These are phyloP conservation scores for Trichoderma pleuroti DNA, from an alignment of 2,329 filamentous ascomycete species.

Conservation along the genomic window DNA sequence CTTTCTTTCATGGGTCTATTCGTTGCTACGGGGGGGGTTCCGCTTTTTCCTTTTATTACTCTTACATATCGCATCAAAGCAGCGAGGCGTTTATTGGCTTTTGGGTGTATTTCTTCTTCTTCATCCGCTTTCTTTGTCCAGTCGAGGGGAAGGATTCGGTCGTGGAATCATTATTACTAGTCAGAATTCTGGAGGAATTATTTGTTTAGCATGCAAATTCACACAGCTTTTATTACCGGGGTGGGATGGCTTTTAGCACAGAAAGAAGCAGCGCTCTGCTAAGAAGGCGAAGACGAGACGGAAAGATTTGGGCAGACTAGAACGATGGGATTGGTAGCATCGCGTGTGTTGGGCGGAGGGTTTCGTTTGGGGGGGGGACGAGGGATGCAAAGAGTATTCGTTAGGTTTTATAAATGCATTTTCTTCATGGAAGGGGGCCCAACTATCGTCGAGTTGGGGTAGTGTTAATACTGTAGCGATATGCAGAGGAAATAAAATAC, in stretches of 20 bases:
- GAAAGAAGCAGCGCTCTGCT: background rate
- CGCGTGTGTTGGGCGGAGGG: background rate
- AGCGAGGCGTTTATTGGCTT: constrained; percentile 20
- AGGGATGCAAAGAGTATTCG: constrained; percentile 6
- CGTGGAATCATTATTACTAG: constrained; percentile 3
- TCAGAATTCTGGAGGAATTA: background rate
- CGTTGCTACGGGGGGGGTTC: constrained; percentile 1
- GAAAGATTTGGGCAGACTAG: background rate
- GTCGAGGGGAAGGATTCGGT: background rate
- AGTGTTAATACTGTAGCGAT: background rate
- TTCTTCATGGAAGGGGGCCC: background rate
- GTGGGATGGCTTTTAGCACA: background rate
- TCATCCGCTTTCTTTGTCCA: background rate
- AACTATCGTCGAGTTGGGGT: background rate
- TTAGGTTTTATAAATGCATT: background rate
- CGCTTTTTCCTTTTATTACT: constrained; percentile 3
- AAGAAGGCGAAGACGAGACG: background rate
- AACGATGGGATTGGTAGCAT: background rate
- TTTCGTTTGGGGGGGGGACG: background rate
- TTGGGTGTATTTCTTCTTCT: background rate
- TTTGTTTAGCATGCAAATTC: constrained; percentile 1
- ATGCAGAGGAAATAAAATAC: background rate
- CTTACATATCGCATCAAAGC: constrained; percentile 19
- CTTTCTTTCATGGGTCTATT: background rate
- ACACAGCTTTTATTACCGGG: background rate